Percentiles rank a stretch among this genome's conserved stretches.
phyloP scores from a whole-genome alignment of 768 basidiomycete genomes.

The Rhizopogon rudus region DNA sequence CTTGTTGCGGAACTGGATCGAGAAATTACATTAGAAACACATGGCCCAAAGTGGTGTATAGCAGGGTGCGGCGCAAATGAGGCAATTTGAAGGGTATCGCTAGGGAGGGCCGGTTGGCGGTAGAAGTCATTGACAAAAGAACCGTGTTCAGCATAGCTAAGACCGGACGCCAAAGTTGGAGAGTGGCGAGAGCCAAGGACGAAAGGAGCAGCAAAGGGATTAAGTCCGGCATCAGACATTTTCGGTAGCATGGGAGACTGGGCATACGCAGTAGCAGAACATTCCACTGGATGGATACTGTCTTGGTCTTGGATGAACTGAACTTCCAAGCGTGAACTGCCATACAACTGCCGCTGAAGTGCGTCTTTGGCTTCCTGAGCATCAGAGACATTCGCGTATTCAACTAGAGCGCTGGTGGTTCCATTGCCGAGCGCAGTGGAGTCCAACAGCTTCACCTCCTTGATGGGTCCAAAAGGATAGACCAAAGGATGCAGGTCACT shows the following conservation, averaged over 20 bases:
- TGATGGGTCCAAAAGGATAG: slow-evolving; percentile 66
- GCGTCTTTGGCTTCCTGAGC: slow-evolving; percentile 63
- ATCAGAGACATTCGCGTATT: slow-evolving; percentile 48
- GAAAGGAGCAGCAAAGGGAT: slow-evolving; percentile 29
- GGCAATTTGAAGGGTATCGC: slow-evolving; percentile 11
- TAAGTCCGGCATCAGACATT: slow-evolving; percentile 20
- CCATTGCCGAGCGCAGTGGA: slow-evolving; percentile 28
- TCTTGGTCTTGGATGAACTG: slow-evolving; percentile 31
- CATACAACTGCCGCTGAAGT: slow-evolving; percentile 61
- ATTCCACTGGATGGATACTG: slow-evolving; percentile 1
- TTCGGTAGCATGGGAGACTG: slow-evolving; percentile 3
- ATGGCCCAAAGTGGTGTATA: slow-evolving; percentile 10
- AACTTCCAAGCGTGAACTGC: slow-evolving; percentile 36
- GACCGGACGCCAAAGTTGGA: not conserved
- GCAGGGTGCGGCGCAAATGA: slow-evolving; percentile 20
- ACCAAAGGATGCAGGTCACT: slow-evolving; percentile 71
- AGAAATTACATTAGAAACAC: slow-evolving; percentile 20
- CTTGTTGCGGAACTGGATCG: slow-evolving; percentile 29
- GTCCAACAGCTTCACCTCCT: slow-evolving; percentile 50
- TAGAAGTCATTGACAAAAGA: slow-evolving; percentile 3
- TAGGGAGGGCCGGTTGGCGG: slow-evolving; percentile 11
- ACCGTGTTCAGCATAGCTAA: slow-evolving; percentile 2
- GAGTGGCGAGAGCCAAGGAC: slow-evolving; percentile 11
- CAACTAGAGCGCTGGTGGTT: slow-evolving; percentile 55
- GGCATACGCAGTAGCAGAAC: slow-evolving; percentile 6